Conservation (phyloP, 2,329 filamentous ascomycete species). For the Cladosporium sp. region DNA sequence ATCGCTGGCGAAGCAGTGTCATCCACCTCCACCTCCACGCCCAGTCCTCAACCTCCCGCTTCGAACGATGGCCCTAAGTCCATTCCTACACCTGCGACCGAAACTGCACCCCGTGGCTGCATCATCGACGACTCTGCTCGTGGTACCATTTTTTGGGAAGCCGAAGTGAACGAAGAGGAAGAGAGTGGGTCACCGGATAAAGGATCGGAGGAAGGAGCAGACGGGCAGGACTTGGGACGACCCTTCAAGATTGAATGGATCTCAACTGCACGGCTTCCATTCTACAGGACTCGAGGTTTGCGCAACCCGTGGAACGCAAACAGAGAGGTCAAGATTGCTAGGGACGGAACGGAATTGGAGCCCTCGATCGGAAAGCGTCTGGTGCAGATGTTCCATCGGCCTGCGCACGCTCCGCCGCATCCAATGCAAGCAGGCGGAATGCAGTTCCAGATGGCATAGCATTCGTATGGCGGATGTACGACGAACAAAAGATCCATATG, state of each 20-base stretch:
- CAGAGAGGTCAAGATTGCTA: slow-evolving; percentile 90
- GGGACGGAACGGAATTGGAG: slow-evolving; percentile 92
- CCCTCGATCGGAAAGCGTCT: slow-evolving; percentile 75
- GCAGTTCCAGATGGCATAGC: background rate
- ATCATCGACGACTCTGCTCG: slow-evolving; percentile 91
- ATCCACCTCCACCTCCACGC: slow-evolving; percentile 4
- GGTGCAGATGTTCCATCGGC: slow-evolving; percentile 67
- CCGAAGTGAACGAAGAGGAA: slow-evolving; percentile 63
- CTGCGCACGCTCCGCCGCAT: slow-evolving; percentile 21
- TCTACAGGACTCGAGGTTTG: slow-evolving; percentile 83
- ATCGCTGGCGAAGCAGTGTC: slow-evolving; percentile 62
- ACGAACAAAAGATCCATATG: background rate
- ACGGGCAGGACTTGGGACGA: slow-evolving; percentile 75
- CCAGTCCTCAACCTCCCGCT: slow-evolving; percentile 28
- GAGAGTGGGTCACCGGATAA: slow-evolving; percentile 32
- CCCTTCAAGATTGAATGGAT: slow-evolving; percentile 92
- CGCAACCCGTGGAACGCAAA: slow-evolving; percentile 96
- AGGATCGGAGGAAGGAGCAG: slow-evolving; percentile 44
- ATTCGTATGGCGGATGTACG: background rate
- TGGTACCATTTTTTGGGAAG: slow-evolving; percentile 98
- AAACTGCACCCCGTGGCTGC: slow-evolving; percentile 75
- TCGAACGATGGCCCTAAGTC: slow-evolving; percentile 60
- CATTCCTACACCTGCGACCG: slow-evolving; percentile 76
- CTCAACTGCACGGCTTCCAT: slow-evolving; percentile 79
- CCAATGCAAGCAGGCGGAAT: slow-evolving; percentile 14